These are phyloP conservation scores for Hypoxylon intermedium DNA, from an alignment of 495 filamentous ascomycete species.

Conservation along the genomic window DNA sequence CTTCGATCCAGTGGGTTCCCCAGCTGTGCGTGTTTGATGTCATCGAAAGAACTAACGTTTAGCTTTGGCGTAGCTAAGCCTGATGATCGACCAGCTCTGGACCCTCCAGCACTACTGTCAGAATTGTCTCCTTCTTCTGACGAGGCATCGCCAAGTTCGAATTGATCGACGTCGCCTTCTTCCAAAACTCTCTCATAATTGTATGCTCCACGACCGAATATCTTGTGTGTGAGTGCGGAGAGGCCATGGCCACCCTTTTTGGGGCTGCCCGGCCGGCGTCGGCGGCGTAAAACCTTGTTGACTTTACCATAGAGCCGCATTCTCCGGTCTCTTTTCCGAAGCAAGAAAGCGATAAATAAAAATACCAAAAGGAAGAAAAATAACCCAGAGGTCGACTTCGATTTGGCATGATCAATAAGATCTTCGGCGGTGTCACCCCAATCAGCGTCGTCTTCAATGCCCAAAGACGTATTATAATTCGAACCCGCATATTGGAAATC, in stretches of 20 bases:
- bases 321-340: constrained; percentile 72
- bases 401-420: constrained; percentile 66
- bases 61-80: constrained; percentile 70
- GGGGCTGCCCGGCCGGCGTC: constrained; percentile 59
- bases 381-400: constrained; percentile 77
- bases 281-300: constrained; percentile 58
- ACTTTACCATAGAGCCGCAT: constrained; percentile 68
- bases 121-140: constrained; percentile 64
- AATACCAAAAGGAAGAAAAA: constrained; percentile 71
- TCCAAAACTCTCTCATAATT: constrained; percentile 87
- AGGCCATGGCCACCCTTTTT: constrained; percentile 62
- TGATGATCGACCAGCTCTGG: constrained; percentile 61
- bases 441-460: constrained; percentile 63
- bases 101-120: constrained; percentile 58
- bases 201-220: constrained; percentile 59
- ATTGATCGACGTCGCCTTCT: constrained; percentile 70
- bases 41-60: constrained; percentile 67
- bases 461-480: constrained; percentile 56
- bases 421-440: constrained; percentile 69
- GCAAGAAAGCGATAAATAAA: constrained; percentile 66
- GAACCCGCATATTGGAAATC: constrained; percentile 90
- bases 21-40: constrained; percentile 50
- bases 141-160: constrained; percentile 73
- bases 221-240: constrained; percentile 62
- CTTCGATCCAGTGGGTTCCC: constrained; percentile 71